Base-by-base conservation (phyloP, 208 protist genomes). In the Leishmania tarentolae region DNA sequence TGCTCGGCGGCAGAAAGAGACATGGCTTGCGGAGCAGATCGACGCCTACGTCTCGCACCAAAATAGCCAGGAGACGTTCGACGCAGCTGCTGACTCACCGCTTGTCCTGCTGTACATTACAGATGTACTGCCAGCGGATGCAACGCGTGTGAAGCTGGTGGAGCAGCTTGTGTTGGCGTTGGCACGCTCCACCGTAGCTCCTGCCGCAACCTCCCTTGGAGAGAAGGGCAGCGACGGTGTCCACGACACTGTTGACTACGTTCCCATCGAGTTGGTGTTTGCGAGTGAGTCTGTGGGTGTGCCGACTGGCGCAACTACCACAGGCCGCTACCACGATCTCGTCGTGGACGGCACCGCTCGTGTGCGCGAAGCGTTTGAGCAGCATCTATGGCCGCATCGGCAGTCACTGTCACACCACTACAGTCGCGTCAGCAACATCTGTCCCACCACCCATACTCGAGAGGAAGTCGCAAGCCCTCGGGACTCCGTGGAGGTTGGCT, bases 311-410 rank as follows among this genome's bases (percentile, higher is more conserved):
- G 59, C 66, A 28, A 56, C 44, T 21, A 70, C 50, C 31, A 8
- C 70, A 31, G 65, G 59, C 31, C 31, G 70, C 68, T 46, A 8
- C 75, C 11, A 40, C 7, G 57, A 52, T 42, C 44, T n/a, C 7
- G 70, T 71, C 4, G 44, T 72, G 52, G 83, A 91, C n/a, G 87
- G 86, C 19, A 9, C 50, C 37, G 69, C 77, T 2, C 86, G 90
- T 46, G 63, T 96, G 31, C 70, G 71, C 17, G 90, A 96, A 50
- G 86, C 88, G 0, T 70, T 96, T 57, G 74, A 88, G 57, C 92
- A 96, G 77, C 88, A 94, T 53, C 61, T 88, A 9, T 96, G 92
- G 92, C 89, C 79, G 59, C 80, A 79, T n/a, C 78, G 83, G 8
- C 57, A 71, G 65, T 35, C 71, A 70, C 70, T 53, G 71, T 28